Base-by-base conservation (phyloP, 164 flowering plant species). In the Annona cherimola region DNA sequence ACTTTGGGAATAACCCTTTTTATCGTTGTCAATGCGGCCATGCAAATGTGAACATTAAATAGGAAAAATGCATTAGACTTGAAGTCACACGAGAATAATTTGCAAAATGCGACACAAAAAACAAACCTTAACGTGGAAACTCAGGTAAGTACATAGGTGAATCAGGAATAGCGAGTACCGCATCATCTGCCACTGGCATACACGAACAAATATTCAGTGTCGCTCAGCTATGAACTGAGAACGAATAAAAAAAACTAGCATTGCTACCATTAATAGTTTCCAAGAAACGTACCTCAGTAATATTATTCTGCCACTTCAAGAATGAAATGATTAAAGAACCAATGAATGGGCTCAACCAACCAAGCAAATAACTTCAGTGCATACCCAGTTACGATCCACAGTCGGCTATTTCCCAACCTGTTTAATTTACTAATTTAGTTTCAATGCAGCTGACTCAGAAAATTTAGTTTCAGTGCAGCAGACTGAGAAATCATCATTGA, bases 111-210 rank as follows among this genome's bases (percentile, higher is more conserved):
- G 7, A 14, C 42, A 40, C 16, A 4, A 45, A 45, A 45, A 39
- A 14, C 42, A 60, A 77, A 93, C 99, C 98, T 90, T 93, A 97
- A n/a, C 94, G 90, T 76, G 97, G 98, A 77, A 76, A 95, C 81
- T 90, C 97, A 11, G 99, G 99, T 70, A 75, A 83, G 67, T 81
- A 95, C 99, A 95, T 93, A 16, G 99, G 99, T 5, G 64, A 57
- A 76, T 95, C 99, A 18, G 99, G 98, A 76, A 93, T 90, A 71
- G 81, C 84, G 98, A 88, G 59, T 85, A 80, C 80, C 73, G 85
- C 86, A 95, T 71, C 79, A 87, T 63, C 97, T 95, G 88, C 70
- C 18, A 75, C 78, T 43, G 0, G 71, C 2, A 75, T 70, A 26
- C 3, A 69, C 35, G 42, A 50, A 69, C 11, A 7, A 26, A 11